A percentile compares a stretch with the other conserved stretches of the same genome.
Evolutionary conservation across 176 grass and related monocot genomes (phyloP).

Genomic region (Elymus sibiricus): DNA sequence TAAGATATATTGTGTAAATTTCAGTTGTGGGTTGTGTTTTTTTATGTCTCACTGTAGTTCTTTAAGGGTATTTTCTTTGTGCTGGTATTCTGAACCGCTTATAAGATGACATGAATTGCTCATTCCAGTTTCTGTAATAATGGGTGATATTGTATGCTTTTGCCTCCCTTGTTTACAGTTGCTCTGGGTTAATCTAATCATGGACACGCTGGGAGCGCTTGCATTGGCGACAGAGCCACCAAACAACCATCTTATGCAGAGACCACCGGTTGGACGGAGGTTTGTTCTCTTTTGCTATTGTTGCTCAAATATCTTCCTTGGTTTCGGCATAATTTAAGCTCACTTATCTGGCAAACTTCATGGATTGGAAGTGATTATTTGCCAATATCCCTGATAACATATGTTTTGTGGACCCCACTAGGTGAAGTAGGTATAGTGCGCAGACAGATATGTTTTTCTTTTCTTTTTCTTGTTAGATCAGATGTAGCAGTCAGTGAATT

Average conservation of each 20-base stretch:
- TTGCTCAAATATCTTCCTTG: neutral
- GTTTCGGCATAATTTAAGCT: neutral
- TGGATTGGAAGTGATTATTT: neutral
- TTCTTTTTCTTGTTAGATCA: neutral
- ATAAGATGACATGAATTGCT: neutral
- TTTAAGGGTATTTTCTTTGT: neutral
- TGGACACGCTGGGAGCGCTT: constrained; percentile 96
- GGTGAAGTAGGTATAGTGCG: neutral
- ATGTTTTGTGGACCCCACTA: neutral
- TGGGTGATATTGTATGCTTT: constrained; percentile 11
- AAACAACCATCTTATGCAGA: constrained; percentile 79
- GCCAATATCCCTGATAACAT: neutral
- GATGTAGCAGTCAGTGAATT: neutral
- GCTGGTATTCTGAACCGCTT: neutral
- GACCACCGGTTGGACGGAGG: constrained; percentile 72
- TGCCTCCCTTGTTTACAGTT: constrained; percentile 42
- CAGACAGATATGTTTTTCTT: neutral
- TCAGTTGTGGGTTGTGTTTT: neutral
- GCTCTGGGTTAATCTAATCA: constrained; percentile 96
- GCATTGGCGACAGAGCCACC: constrained; percentile 94
- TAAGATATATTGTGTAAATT: neutral
- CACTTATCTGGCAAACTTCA: too few relatives aligned
- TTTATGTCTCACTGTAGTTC: neutral
- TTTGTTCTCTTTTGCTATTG: constrained; percentile 33
- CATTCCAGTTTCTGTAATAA: neutral